These are phyloP conservation scores for Fusarium duplospermum DNA, from an alignment of 2,329 filamentous ascomycete species.

Conservation along the genomic window DNA sequence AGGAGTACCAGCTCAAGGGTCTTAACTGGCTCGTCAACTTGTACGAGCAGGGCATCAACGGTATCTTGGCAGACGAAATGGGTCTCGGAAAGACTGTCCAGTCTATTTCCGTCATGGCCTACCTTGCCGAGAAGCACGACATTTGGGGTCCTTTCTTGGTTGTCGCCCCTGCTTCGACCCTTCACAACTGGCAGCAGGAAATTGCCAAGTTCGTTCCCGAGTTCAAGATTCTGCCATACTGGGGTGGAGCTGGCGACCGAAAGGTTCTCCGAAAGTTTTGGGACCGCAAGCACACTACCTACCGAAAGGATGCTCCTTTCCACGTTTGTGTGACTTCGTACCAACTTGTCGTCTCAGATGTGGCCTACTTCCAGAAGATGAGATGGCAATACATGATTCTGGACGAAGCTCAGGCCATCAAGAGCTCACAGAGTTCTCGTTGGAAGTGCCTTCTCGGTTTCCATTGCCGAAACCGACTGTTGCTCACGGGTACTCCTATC, in stretches of 20 bases:
- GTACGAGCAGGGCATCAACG: conserved; percentile 99
- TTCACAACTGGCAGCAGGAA: conserved; percentile 99
- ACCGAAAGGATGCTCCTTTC: conserved; percentile 92
- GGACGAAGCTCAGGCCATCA: conserved; percentile 98
- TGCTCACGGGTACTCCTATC: conserved; percentile 96
- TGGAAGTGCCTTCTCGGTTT: conserved; percentile 97
- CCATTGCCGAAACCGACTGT: conserved; percentile 91
- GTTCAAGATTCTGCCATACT: conserved; percentile 96
- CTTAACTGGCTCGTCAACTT: conserved; percentile 99
- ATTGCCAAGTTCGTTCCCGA: conserved; percentile 94
- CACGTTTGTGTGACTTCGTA: conserved; percentile 98
- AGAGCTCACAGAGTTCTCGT: conserved; percentile 93
- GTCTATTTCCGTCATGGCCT: conserved; percentile 99
- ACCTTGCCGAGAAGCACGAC: conserved; percentile 95
- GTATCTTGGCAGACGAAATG: conserved; percentile 99
- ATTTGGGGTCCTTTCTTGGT: conserved; percentile 99
- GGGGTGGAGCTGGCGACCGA: conserved; percentile 92
- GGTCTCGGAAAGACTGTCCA: conserved; percentile 99
- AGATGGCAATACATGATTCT: conserved; percentile 99
- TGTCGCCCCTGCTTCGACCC: conserved; percentile 92
- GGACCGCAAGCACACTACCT: conserved; percentile 97
- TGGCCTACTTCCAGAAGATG: conserved; percentile 98
- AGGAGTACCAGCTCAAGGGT: conserved; percentile 99
- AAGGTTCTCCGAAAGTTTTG: conserved; percentile 98
- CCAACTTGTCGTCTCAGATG: conserved; percentile 94